Conservation (phyloP, 257 asterid species). For the Leonotis leonurus region DNA sequence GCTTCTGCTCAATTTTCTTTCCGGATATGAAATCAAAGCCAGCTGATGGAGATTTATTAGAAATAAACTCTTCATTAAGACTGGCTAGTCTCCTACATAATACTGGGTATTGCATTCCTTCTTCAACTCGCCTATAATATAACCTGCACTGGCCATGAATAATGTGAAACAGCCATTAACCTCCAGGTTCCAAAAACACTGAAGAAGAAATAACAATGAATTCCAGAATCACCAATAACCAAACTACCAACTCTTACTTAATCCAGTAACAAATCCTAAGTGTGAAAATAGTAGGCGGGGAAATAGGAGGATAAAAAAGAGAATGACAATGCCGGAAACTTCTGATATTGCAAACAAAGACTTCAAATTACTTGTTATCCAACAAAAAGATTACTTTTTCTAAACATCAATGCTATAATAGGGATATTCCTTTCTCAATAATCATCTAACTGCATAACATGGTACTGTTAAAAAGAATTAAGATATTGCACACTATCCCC, state of each 20-base stretch:
- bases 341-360: not conserved
- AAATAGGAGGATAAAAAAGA: not conserved
- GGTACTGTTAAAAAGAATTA: not conserved
- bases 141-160: conserved; percentile 48
- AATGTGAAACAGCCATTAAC: conserved; percentile 7
- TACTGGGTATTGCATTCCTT: conserved; percentile 83
- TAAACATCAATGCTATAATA: not conserved
- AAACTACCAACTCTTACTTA: not conserved
- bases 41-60: conserved; percentile 80
- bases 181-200: conserved; percentile 13
- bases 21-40: conserved; percentile 93
- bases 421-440: not conserved
- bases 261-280: not conserved
- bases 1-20: conserved; percentile 79
- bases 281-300: not conserved
- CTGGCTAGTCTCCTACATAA: conserved; percentile 83
- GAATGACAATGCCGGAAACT: not conserved
- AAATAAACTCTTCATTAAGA: conserved; percentile 71
- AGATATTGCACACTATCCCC: not conserved
- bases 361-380: not conserved
- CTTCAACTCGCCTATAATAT: conserved; percentile 85
- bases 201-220: not conserved
- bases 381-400: not conserved
- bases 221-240: not conserved
- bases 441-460: not conserved